Base-by-base conservation (phyloP, 2,329 filamentous ascomycete species). In the Colletotrichum echinochloae region DNA sequence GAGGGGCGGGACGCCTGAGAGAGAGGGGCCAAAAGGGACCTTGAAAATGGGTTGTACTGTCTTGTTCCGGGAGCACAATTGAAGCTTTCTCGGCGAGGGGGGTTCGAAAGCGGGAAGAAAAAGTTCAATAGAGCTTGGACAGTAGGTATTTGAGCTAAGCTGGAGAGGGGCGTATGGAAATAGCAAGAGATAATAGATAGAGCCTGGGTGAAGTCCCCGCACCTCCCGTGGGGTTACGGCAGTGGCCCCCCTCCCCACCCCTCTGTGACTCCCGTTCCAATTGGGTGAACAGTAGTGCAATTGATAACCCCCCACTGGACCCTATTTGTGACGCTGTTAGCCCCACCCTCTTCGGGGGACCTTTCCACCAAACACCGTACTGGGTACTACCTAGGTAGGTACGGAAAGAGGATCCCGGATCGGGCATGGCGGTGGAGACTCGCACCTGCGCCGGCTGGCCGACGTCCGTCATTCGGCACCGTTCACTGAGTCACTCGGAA, bases 161-260 rank as follows among this genome's bases (percentile, higher is more conserved):
- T 51, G 41, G 65, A 56, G 28, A 26, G 33, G n/a, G n/a, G 48
- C 35, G 26, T 9, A 60, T 35, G 23, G 33, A 54, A 23, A 65
- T 54, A 41, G 30, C 48, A n/a, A n/a, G 33, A 18, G 39, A n/a
- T n/a, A n/a, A n/a, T n/a, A n/a, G n/a, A n/a, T n/a, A 55, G 30
- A 33, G 35, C n/a, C n/a, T n/a, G 51, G 49, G 56, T 70, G 67
- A 66, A 57, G 63, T 66, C 67, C 67, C 67, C 67, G 67, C 67
- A 70, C 56, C 44, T 61, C 51, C 35, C 51, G 66, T 49, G 66
- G 66, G 66, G 66, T 70, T 52, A 64, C 49, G 56, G 48, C 51
- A 60, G 57, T 63, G 60, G 44, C 46, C 55, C 9, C 55, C 20
- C 52, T 11, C 33, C 46, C 44, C 51, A 57, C 51, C 60, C 52